Percentiles rank a stretch among this genome's conserved stretches.
phyloP scores from a whole-genome alignment of 2,329 filamentous ascomycete species.

The Parastagonospora nodorum region DNA sequence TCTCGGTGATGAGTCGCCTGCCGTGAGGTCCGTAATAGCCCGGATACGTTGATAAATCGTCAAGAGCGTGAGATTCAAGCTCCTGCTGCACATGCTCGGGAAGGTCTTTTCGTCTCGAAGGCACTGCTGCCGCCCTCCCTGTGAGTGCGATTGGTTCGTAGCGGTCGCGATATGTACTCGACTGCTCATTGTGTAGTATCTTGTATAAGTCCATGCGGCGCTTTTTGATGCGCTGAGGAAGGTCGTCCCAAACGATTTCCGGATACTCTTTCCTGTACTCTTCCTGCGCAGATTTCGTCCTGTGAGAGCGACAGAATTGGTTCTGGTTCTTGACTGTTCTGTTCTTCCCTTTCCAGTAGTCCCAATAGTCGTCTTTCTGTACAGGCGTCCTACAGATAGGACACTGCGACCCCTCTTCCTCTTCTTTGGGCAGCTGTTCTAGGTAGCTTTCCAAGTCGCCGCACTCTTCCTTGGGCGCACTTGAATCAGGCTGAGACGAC shows the following conservation, averaged over 20 bases:
- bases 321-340: slow-evolving; percentile 58
- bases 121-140: slow-evolving; percentile 31
- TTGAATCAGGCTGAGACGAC: slow-evolving; percentile 23
- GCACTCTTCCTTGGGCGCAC: slow-evolving; percentile 18
- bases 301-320: slow-evolving; percentile 45
- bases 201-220: slow-evolving; percentile 62
- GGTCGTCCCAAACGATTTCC: slow-evolving; percentile 67
- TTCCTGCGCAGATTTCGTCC: slow-evolving; percentile 33
- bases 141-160: slow-evolving; percentile 30
- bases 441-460: slow-evolving; percentile 24
- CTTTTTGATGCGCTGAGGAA: slow-evolving; percentile 63
- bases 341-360: slow-evolving; percentile 38
- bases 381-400: slow-evolving; percentile 70
- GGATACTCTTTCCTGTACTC: slow-evolving; percentile 68
- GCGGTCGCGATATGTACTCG: slow-evolving; percentile 17
- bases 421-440: slow-evolving; percentile 17
- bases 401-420: slow-evolving; percentile 51
- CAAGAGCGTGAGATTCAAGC: slow-evolving; percentile 20
- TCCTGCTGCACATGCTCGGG: slow-evolving; percentile 45
- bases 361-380: slow-evolving; percentile 59
- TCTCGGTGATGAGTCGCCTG: slow-evolving; percentile 68
- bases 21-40: slow-evolving; percentile 86
- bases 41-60: slow-evolving; percentile 23
- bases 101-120: slow-evolving; percentile 50
- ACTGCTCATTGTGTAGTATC: slow-evolving; percentile 61